These are phyloP conservation scores for Croton laevigatus DNA, from an alignment of 441 rosid genomes.

Conservation along the genomic window DNA sequence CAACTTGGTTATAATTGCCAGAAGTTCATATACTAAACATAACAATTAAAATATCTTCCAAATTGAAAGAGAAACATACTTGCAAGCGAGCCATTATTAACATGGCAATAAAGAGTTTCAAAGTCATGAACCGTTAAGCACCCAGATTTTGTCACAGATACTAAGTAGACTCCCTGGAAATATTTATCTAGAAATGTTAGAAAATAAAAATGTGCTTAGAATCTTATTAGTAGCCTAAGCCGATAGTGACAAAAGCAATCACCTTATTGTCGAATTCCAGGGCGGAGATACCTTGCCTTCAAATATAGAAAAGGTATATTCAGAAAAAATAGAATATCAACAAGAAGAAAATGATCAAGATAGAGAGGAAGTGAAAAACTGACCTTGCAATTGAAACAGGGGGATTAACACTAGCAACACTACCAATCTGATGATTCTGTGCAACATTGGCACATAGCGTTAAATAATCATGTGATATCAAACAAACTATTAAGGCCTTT, in stretches of 20 bases:
- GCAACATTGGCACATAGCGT: background rate
- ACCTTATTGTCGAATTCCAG: constrained; percentile 84
- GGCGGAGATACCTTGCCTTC: constrained; percentile 63
- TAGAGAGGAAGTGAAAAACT: constrained; percentile 7
- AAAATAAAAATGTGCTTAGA: background rate
- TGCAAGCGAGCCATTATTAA: constrained; percentile 25
- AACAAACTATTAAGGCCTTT: background rate
- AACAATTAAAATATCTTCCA: background rate
- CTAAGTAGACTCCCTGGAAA: constrained; percentile 78
- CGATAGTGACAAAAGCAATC: background rate
- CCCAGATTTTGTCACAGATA: constrained; percentile 71
- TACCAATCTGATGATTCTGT: constrained; percentile 32
- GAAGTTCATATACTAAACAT: background rate
- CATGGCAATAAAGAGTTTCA: constrained; percentile 68
- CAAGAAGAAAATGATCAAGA: background rate
- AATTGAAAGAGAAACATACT: constrained; percentile 32
- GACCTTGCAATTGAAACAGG: constrained; percentile 25
- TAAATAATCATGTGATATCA: background rate
- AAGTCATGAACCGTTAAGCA: constrained; percentile 88
- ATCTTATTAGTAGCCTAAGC: background rate
- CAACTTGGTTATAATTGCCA: background rate
- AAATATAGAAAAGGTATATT: background rate
- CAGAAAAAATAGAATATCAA: background rate
- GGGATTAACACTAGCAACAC: background rate
- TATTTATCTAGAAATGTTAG: background rate